phyloP scores from a whole-genome alignment of 164 flowering plant species.

The Tetracentron sinense region DNA sequence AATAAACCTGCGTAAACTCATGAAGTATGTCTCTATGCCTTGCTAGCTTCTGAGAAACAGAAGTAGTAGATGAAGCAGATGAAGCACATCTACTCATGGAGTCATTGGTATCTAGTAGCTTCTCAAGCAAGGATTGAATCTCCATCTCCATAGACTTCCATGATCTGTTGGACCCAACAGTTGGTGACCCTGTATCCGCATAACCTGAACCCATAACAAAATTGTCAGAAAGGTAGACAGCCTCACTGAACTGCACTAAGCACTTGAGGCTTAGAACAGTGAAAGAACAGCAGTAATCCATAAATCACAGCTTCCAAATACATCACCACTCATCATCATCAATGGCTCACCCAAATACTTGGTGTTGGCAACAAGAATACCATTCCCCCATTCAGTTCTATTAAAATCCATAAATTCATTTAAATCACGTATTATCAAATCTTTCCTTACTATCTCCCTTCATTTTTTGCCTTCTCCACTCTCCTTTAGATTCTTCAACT shows the following conservation, averaged over 20 bases:
- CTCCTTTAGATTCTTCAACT: too few relatives aligned
- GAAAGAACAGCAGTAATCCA: neutral
- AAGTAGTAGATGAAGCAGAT: conserved; percentile 80
- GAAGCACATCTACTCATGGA: conserved; percentile 97
- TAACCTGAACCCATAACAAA: conserved; percentile 37
- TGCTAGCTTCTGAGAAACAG: conserved; percentile 86
- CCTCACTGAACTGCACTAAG: neutral
- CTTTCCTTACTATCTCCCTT: too few relatives aligned
- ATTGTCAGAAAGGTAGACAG: conserved; percentile 13
- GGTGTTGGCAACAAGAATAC: too few relatives aligned
- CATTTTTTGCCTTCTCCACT: too few relatives aligned
- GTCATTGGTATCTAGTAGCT: conserved; percentile 80
- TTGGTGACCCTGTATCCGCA: conserved; percentile 78
- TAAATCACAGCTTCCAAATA: too few relatives aligned
- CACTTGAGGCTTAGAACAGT: neutral
- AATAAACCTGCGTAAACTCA: conserved; percentile 83
- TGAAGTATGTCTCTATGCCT: conserved; percentile 96
- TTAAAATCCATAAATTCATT: too few relatives aligned
- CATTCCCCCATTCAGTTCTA: too few relatives aligned
- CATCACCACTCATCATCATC: too few relatives aligned
- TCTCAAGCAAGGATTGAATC: too few relatives aligned
- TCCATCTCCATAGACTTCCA: conserved; percentile 98
- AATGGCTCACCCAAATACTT: too few relatives aligned
- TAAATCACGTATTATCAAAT: too few relatives aligned
- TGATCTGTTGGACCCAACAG: conserved; percentile 74